A percentile compares a stretch with the other conserved stretches of the same genome.
These are phyloP conservation scores for Trametes villosa DNA, from an alignment of 768 basidiomycete species.

Conservation along the genomic window DNA sequence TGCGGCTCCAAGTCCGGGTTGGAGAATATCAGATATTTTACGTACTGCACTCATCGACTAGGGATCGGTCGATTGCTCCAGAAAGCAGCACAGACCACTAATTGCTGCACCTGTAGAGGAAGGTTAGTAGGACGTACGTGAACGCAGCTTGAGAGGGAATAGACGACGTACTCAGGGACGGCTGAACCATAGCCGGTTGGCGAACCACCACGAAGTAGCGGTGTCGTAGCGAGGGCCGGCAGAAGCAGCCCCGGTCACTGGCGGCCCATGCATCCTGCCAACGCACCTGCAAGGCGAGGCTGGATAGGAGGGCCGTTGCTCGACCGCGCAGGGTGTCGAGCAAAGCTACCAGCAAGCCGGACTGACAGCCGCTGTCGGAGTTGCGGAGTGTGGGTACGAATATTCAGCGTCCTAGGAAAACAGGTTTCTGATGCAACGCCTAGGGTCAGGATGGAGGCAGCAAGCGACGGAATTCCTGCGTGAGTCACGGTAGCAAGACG, in stretches of 20 bases:
- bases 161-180: neutral
- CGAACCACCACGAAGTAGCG: neutral
- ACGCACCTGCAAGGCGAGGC: slow-evolving; percentile 15
- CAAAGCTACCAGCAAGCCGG: slow-evolving; percentile 6
- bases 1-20: neutral
- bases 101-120: neutral
- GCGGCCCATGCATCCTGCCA: neutral
- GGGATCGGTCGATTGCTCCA: neutral
- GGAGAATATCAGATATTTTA: slow-evolving; percentile 9
- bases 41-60: slow-evolving; percentile 6
- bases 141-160: neutral
- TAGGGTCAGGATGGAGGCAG: neutral
- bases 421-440: neutral
- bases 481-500: neutral
- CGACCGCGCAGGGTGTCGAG: neutral
- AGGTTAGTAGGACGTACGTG: neutral
- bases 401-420: neutral
- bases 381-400: neutral
- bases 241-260: slow-evolving; percentile 1
- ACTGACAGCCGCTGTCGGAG: slow-evolving; percentile 1
- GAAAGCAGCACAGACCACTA: neutral
- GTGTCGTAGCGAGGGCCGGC: neutral
- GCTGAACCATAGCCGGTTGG: neutral
- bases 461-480: neutral
- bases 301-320: slow-evolving; percentile 9